Evolutionary conservation across 495 filamentous ascomycete genomes (phyloP).

Genomic region (Aspergillus mulundensis): DNA sequence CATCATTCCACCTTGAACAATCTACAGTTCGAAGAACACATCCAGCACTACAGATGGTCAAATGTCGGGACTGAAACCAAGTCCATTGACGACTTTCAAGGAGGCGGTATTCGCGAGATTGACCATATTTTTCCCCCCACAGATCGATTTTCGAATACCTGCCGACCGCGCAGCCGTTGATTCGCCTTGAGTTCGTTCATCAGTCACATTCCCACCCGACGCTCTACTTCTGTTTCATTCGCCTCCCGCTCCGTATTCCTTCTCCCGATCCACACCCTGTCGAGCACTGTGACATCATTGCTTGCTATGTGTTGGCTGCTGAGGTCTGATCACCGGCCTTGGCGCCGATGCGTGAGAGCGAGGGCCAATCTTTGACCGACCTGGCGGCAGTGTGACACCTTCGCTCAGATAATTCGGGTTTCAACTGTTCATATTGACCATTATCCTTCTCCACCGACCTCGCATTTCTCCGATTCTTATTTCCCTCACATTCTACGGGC

Average conservation of each 20-base stretch:
- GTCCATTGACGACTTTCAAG: neutral
- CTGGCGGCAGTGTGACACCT: slow-evolving; percentile 6
- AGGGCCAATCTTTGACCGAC: slow-evolving; percentile 8
- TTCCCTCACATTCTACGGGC: slow-evolving; percentile 11
- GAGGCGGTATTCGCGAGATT: neutral
- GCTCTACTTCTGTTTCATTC: neutral
- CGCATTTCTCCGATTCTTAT: slow-evolving; percentile 6
- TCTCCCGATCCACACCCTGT: neutral
- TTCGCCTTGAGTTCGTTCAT: neutral
- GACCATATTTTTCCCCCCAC: neutral
- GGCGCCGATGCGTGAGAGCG: slow-evolving; percentile 11
- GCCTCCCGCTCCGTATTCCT: neutral
- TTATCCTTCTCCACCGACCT: slow-evolving; percentile 1
- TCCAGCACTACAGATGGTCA: neutral
- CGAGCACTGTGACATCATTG: slow-evolving; percentile 16
- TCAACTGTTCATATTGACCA: slow-evolving; percentile 22
- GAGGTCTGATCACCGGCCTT: slow-evolving; percentile 13
- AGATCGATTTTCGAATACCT: neutral
- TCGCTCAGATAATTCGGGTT: slow-evolving; percentile 12
- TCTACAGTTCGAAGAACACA: neutral
- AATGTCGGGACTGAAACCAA: neutral
- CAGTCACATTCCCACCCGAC: neutral
- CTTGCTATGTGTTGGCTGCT: slow-evolving; percentile 10
- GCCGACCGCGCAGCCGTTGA: neutral
- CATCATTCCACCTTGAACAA: neutral